Evolutionary conservation across 768 basidiomycete species (phyloP), one percentile per base, ranked within the genome.

Genomic region (Leucosporidium scottii): DNA sequence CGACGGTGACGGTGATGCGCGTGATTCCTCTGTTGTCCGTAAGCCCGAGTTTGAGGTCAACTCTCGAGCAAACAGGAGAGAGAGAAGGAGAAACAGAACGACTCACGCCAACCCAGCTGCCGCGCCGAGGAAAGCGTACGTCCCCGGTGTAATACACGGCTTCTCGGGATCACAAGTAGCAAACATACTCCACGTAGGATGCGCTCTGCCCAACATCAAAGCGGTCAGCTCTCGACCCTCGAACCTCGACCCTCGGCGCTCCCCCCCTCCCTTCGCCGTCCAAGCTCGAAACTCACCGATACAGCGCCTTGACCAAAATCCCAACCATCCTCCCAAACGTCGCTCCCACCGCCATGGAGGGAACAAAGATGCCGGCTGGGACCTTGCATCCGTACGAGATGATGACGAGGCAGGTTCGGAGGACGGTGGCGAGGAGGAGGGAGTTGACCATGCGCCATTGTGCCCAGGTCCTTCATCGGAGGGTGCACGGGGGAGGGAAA

Each of bases 301-400:
- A 87, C 79, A 96, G 82, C 0, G 93, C 93, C 79, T 96, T 94
- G 39, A 97, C 93, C 70, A 96, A 82, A 68, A 97, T 98, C 1
- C 96, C 96, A 23, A 99, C 81, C 92, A 98, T 96, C 49, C 96
- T 83, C 3, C 96, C 96, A 75, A 98, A 98, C 0, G 91, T 89
- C 5, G 96, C 96, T 49, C 96, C 96, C 64, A 98, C 87, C 1
- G 94, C 96, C 96, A 99, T 98, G 4, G 93, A 96, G 2, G 96
- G 96, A 0, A 99, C 91, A 73, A 99, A 99, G 73, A 99, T 99
- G 30, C 96, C 96, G 17, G 90, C 90, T 1, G 96, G 96, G 0
- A 99, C 96, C 78, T 92, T 97, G 75, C 87, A 90, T 0, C 96
- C 96, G 77, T 98, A 99, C 3, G 91, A 92, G 28, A 98, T 80